Percentiles rank a stretch among this genome's conserved stretches.
These are phyloP conservation scores for Ilyonectria mors-panacis DNA, from an alignment of 2,329 filamentous ascomycete species.

Conservation along the genomic window DNA sequence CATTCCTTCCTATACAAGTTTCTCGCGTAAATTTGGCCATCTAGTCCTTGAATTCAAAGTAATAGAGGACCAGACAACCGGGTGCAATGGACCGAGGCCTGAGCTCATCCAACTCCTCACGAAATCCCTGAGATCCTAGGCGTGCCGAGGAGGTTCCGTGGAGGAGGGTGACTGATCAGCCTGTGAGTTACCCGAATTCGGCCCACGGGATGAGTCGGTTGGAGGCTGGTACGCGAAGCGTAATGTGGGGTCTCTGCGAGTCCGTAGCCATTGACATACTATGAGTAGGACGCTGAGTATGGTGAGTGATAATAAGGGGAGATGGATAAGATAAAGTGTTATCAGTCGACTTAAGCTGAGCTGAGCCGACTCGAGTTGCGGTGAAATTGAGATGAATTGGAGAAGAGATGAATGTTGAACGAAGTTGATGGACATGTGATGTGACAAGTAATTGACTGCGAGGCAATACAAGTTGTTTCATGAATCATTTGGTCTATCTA, in stretches of 20 bases:
- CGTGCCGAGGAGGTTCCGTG: constrained; percentile 28
- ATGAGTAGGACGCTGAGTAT: constrained; percentile 4
- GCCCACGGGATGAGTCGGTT: constrained; percentile 34
- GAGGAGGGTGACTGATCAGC: constrained; percentile 26
- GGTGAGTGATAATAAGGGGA: neutral
- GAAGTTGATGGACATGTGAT: neutral
- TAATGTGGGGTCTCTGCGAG: neutral
- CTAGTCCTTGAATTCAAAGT: constrained; percentile 29
- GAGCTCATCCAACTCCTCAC: constrained; percentile 11
- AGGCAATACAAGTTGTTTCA: neutral
- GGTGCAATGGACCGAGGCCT: constrained; percentile 29
- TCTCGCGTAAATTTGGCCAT: constrained; percentile 17
- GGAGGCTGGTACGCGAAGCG: constrained; percentile 25
- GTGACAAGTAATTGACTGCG: neutral
- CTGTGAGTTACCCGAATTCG: constrained; percentile 19
- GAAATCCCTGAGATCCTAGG: constrained; percentile 26
- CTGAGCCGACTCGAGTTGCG: neutral
- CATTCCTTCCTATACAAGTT: constrained; percentile 15
- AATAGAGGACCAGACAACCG: constrained; percentile 17
- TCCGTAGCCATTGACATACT: constrained; percentile 13
- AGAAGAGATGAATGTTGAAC: neutral
- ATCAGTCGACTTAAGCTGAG: neutral
- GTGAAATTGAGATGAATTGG: neutral
- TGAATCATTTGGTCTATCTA: neutral
- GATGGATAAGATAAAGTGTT: neutral